phyloP scores from a whole-genome alignment of 331 rosid genomes.

The Malus hybrid region DNA sequence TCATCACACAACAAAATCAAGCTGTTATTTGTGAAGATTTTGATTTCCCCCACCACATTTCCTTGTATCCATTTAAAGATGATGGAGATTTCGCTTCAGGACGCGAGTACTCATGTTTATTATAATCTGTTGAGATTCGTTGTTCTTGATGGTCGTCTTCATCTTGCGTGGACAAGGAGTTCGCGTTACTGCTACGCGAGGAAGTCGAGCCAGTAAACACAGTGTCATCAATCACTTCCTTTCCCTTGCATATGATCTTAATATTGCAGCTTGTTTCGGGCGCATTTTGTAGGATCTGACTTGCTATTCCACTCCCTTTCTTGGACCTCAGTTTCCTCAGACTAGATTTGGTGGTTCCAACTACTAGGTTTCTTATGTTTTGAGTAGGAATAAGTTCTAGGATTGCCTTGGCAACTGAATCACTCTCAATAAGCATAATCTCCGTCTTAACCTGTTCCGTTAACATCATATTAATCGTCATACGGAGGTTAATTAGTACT shows the following conservation, averaged over 20 bases:
- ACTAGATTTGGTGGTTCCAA: constrained; percentile 38
- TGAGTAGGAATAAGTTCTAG: constrained; percentile 22
- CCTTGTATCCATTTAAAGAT: neutral
- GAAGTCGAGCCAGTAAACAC: neutral
- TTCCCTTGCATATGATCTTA: constrained; percentile 49
- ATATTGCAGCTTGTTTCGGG: constrained; percentile 37
- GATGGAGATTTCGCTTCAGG: neutral
- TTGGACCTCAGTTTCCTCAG: constrained; percentile 31
- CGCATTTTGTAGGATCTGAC: constrained; percentile 25
- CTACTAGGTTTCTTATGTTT: constrained; percentile 40
- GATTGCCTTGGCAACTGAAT: constrained; percentile 38
- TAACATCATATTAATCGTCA: neutral
- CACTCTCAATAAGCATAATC: constrained; percentile 34
- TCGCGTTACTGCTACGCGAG: neutral
- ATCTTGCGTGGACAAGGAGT: constrained; percentile 2
- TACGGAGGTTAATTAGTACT: neutral
- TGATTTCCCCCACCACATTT: neutral
- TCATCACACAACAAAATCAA: neutral
- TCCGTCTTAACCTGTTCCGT: constrained; percentile 40
- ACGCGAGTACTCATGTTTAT: no score
- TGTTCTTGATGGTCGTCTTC: neutral
- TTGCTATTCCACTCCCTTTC: constrained; percentile 23
- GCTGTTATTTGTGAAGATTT: neutral
- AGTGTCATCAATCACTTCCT: constrained; percentile 28
- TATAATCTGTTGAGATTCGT: neutral